Conservation (phyloP, 1,284 basidiomycete species). For the Rhodotorula mucilaginosa region DNA sequence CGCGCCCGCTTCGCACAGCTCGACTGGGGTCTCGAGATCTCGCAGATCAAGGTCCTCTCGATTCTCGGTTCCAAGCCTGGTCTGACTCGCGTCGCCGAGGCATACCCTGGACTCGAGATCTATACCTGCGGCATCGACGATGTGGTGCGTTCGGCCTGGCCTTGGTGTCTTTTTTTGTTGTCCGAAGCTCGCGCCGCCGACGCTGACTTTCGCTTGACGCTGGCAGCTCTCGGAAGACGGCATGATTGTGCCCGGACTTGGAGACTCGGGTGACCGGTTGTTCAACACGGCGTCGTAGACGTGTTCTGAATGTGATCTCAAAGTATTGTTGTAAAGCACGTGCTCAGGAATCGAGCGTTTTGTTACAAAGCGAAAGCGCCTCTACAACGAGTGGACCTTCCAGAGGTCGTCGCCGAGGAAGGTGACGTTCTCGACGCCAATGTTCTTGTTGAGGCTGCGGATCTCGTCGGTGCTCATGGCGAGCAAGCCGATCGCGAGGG, state of each 20-base stretch:
- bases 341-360: no score
- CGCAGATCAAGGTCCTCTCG: conserved; percentile 74
- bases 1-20: conserved; percentile 37
- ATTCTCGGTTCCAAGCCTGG: conserved; percentile 77
- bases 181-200: no score
- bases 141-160: conserved; percentile 19
- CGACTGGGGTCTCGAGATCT: conserved; percentile 74
- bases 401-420: conserved; percentile 89
- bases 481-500: conserved; percentile 81
- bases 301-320: no score
- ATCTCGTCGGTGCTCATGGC: conserved; percentile 86
- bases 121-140: conserved; percentile 80
- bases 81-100: conserved; percentile 62
- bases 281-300: conserved; percentile 6
- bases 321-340: no score
- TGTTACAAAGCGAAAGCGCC: no score
- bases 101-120: conserved; percentile 77
- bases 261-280: conserved; percentile 55
- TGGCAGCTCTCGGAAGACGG: conserved; percentile 64
- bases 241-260: conserved; percentile 79
- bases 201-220: neutral
- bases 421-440: conserved; percentile 82
- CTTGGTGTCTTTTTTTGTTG: neutral
- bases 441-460: conserved; percentile 79
- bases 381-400: conserved; percentile 63